Evolutionary conservation across 805 yeast genomes (phyloP), one percentile per base, ranked within the genome.

Genomic region (Sugiyamaella floridensis): DNA sequence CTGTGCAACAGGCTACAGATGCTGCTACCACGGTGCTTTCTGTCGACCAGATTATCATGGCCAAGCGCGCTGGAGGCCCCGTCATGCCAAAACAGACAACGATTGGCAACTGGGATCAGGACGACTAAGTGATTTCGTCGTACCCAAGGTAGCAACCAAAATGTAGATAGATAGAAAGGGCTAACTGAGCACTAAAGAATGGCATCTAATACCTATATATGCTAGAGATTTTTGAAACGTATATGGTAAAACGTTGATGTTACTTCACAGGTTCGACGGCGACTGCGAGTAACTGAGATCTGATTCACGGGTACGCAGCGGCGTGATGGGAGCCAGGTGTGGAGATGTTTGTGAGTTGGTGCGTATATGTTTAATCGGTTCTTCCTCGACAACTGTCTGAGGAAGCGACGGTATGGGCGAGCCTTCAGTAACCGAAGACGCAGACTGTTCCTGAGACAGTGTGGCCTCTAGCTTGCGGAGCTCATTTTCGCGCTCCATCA

Each of bases 11-110:
- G 58, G 98, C 99, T 15, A 89, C 97, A 2, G 98, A 93, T 60
- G 97, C 97, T 47, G 95, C 96, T 12, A 80, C 78, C 57, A 93
- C 98, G 4, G 85, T 90, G 50, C 76, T 90, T 58, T 83, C 95
- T 22, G 93, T 93, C 48, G 98, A 93, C 69, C 98, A 92, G 77
- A 92, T 92, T 64, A 93, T 92, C 67, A 93, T 92, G 93, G 98
- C 99, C 45, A 92, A 92, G 80, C 82, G 97, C 68, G 97, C 98
- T 1, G 99, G 99, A 59, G 99, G 99, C 19, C 99, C 99, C 47
- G 83, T 75, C 32, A 83, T 89, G 79, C 97, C 97, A 34, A 76
- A 79, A 59, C 95, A 86, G 66, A 85, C 84, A 60, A 82, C 82
- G 69, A 92, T 93, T 45, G 97, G 96, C 56, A 89, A 89, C 73